Evolutionary conservation across 2,329 filamentous ascomycete genomes (phyloP).

Genomic region (Verticillium albo-atrum): DNA sequence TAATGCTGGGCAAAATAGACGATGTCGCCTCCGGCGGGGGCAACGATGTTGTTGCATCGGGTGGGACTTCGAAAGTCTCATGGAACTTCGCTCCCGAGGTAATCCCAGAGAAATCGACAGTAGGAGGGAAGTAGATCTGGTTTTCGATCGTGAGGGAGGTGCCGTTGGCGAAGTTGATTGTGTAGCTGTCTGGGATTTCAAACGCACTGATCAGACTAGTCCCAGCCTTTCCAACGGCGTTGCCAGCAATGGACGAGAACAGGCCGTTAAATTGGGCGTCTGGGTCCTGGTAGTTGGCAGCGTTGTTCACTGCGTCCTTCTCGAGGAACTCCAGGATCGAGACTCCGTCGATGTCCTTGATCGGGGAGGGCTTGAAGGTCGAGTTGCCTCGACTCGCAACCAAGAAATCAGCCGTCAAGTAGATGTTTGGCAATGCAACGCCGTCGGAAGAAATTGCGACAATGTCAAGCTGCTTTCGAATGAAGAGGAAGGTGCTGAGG

Average conservation of each 20-base stretch:
- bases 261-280: slow-evolving; percentile 15
- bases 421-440: slow-evolving; percentile 5
- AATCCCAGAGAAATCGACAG: not conserved
- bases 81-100: slow-evolving; percentile 2
- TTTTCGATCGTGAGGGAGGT: not conserved
- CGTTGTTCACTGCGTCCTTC: not conserved
- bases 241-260: slow-evolving; percentile 4
- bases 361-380: not conserved
- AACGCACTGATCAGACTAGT: not conserved
- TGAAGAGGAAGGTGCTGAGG: slow-evolving; percentile 6
- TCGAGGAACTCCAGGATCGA: slow-evolving; percentile 9
- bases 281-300: slow-evolving; percentile 10
- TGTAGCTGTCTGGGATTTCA: slow-evolving; percentile 1
- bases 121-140: not conserved
- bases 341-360: slow-evolving; percentile 4
- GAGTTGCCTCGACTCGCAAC: not conserved
- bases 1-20: not conserved
- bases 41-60: not conserved
- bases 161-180: slow-evolving; percentile 9
- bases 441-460: slow-evolving; percentile 13
- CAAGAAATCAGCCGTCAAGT: not conserved
- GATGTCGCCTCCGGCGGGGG: not conserved
- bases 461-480: not conserved
- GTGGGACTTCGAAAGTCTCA: slow-evolving; percentile 4
- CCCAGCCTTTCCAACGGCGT: not conserved